Conservation (phyloP, 106 monocot genomes). For the Ottelia alismoides region DNA sequence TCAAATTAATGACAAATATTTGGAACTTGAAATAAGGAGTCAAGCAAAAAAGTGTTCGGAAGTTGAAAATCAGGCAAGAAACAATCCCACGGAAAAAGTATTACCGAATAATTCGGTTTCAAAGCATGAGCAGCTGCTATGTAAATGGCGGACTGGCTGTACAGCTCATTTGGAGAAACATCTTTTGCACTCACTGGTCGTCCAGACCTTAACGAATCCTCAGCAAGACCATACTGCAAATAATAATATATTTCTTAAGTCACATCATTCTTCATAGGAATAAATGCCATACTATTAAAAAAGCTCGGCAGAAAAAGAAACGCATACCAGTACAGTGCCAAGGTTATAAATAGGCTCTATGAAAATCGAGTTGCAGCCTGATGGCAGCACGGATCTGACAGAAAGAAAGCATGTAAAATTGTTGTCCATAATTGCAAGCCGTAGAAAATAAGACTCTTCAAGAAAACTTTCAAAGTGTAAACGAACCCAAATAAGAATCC, state of each 20-base stretch:
- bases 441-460: no score
- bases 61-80: no score
- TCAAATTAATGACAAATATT: no score
- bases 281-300: no score
- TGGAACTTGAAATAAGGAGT: no score
- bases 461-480: no score
- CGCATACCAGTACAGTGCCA: constrained; percentile 72
- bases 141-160: constrained; percentile 86
- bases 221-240: constrained; percentile 79
- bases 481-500: no score
- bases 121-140: constrained; percentile 89
- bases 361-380: constrained; percentile 85
- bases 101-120: constrained; percentile 79
- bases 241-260: neutral
- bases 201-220: constrained; percentile 68
- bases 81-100: no score
- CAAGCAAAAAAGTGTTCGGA: no score
- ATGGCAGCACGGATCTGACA: constrained; percentile 83
- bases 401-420: neutral
- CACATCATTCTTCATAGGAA: no score
- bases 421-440: no score
- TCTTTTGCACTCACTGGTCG: constrained; percentile 47
- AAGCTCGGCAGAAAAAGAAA: neutral
- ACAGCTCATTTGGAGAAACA: constrained; percentile 60
- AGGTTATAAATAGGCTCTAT: constrained; percentile 93